Base-by-base conservation (phyloP, 2,329 filamentous ascomycete species). In the Pseudopyrenochaeta lycopersici region DNA sequence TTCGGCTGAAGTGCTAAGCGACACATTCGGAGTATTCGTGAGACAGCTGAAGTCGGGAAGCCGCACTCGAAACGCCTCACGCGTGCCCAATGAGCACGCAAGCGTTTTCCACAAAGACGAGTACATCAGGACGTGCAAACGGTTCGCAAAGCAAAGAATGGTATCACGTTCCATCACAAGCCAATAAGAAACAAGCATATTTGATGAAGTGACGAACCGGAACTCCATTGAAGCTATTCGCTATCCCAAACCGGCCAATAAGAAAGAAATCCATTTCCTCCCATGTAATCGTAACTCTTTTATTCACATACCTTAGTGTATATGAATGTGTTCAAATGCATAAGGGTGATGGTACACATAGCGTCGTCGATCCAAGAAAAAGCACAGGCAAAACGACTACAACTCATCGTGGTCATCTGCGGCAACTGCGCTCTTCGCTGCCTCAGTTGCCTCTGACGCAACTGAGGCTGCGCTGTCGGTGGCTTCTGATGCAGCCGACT, bases 351-450 rank as follows among this genome's bases (percentile, higher is more conserved):
- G 59, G 52, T 63, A 60, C 54, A 58, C 54, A 30, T 54, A 41
- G 54, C 52, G 51, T 41, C 52, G 49, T 52, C 42, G 60, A 57
- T 60, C 57, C 49, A 49, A 60, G 58, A 33, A 27, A n/a, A 42
- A 59, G 47, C 45, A 41, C 31, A 23, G 54, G 4, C 41, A 15
- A 38, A 10, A 18, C 58, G 62, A 83, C 82, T 91, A 94, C 83
- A 94, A 82, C 82, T 94, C 91, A 72, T 94, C 90, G 71, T 92
- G 89, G 38, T 72, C 73, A 42, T 64, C 63, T 32, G 63, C 72
- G 11, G 58, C 67, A 60, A 74, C 76, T 45, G 76, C 72, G 17
- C 54, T 66, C 67, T 76, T 76, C 44, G 76, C 78, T 57, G 74
- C 73, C 60, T 71, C 64, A 33, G 68, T 65, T 30, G 64, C 72